Base-by-base conservation (phyloP, 1,284 basidiomycete genomes). In the Ceratobasidium papillatum region DNA sequence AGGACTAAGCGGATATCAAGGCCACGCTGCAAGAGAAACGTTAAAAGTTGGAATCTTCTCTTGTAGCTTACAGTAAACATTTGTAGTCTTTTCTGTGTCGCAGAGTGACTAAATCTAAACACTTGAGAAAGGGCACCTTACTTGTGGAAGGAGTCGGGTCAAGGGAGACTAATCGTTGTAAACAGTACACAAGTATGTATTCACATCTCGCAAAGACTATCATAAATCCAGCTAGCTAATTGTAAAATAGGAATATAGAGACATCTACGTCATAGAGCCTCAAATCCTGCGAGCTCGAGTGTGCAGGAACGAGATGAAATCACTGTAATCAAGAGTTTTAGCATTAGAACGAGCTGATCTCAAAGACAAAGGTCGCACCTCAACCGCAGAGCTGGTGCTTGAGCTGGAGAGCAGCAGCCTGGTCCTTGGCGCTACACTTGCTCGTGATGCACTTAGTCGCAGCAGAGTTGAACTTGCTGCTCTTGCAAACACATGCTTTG, bases 401-500 rank as follows among this genome's bases (percentile, higher is more conserved):
- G 51, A 54, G 51, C 51, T 54, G 51, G 51, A 54, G 51, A 30
- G 51, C 51, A 25, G 51, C 19, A 30, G 51, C 51, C 51, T 54
- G 51, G 32, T 54, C 51, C 25, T 54, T 54, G 51, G 51, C 27
- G 51, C 51, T 54, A 27, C 51, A 54, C 25, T 54, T 54, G 51
- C 51, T 54, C 4, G 12, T 54, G 11, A 61, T 41, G 30, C 58
- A 61, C n/a, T 2, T 19, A 38, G 36, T 25, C 19, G 30, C 36
- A 61, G 12, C 3, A 7, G 27, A 34, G 36, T 61, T 22, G 36
- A 61, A 41, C 36, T 25, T 19, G 22, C 36, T 61, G 58, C 58
- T 61, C 36, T 61, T 41, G 36, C 58, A 61, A 11, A 61, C 58
- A 25, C 58, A 61, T 0, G 58, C 58, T 25, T 61, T 61, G 58